phyloP scores from a whole-genome alignment of 2,329 filamentous ascomycete genomes.

The Pseudogymnoascus sp. region DNA sequence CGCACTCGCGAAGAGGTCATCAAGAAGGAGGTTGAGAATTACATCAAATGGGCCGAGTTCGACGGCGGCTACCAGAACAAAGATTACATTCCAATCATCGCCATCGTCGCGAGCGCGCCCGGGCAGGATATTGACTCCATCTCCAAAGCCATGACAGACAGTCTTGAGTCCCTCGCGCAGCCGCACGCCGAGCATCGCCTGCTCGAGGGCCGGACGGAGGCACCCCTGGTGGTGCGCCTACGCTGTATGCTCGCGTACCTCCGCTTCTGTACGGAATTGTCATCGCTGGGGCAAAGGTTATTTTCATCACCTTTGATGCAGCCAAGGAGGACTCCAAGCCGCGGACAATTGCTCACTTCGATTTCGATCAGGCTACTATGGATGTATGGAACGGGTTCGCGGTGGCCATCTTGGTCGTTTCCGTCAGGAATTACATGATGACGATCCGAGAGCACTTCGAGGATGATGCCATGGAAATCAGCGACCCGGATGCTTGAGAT shows the following conservation, averaged over 20 bases:
- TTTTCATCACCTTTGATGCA: constrained; percentile 28
- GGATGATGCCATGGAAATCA: not conserved
- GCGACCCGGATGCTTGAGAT: not conserved
- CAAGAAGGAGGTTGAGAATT: constrained; percentile 24
- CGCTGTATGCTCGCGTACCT: constrained; percentile 21
- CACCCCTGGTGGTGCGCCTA: constrained; percentile 17
- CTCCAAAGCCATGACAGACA: constrained; percentile 19
- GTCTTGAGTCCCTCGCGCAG: constrained; percentile 27
- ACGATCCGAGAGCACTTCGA: not conserved
- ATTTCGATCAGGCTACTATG: constrained; percentile 24
- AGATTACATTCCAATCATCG: constrained; percentile 27
- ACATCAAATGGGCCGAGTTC: constrained; percentile 30
- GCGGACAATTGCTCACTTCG: constrained; percentile 24
- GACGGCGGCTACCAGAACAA: constrained; percentile 27
- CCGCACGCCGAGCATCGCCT: no score
- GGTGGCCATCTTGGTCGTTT: constrained; percentile 27
- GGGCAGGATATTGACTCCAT: constrained; percentile 19
- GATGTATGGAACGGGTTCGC: constrained; percentile 32
- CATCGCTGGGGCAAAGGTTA: constrained; percentile 22
- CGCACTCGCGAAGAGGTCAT: constrained; percentile 24
- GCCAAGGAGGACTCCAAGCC: constrained; percentile 21
- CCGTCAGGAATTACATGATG: constrained; percentile 25
- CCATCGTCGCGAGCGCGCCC: constrained; percentile 18
- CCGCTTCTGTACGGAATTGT: constrained; percentile 31
- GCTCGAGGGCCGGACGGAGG: constrained; percentile 6